A percentile compares a stretch with the other conserved stretches of the same genome.
phyloP scores from a whole-genome alignment of 345 rosid genomes.

The Aquilaria yunnanensis region DNA sequence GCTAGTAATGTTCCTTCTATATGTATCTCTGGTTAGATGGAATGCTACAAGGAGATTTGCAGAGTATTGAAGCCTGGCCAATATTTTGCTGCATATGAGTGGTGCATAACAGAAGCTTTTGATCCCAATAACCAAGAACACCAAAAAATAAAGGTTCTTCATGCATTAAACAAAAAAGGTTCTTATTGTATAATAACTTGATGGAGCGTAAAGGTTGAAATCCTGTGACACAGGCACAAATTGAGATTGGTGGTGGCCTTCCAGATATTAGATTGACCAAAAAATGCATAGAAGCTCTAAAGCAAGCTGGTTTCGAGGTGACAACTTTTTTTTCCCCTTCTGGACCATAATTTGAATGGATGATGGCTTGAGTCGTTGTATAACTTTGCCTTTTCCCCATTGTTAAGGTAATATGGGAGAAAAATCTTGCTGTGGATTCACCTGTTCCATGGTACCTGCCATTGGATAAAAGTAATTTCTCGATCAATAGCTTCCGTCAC shows the following conservation, averaged over 20 bases:
- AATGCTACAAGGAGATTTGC: slow-evolving; percentile 93
- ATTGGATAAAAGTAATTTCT: slow-evolving; percentile 66
- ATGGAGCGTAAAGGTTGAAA: slow-evolving; percentile 2
- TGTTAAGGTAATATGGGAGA: slow-evolving; percentile 74
- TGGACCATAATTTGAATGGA: neutral
- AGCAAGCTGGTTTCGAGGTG: slow-evolving; percentile 91
- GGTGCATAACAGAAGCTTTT: slow-evolving; percentile 96
- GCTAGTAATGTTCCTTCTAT: neutral
- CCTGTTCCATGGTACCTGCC: slow-evolving; percentile 85
- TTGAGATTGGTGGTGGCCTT: slow-evolving; percentile 95
- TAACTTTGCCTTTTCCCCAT: neutral
- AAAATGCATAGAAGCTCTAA: slow-evolving; percentile 82
- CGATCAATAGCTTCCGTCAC: slow-evolving; percentile 73
- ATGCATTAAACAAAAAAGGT: no score
- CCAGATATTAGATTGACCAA: slow-evolving; percentile 80
- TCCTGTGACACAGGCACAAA: slow-evolving; percentile 48
- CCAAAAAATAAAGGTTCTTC: slow-evolving; percentile 68
- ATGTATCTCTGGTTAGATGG: slow-evolving; percentile 41
- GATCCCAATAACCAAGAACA: slow-evolving; percentile 71
- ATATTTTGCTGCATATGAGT: slow-evolving; percentile 84
- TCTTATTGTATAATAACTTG: neutral
- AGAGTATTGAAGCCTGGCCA: slow-evolving; percentile 96
- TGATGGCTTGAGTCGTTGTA: neutral
- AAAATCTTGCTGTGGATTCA: slow-evolving; percentile 65
- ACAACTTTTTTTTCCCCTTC: slow-evolving; percentile 4